Conservation (phyloP, 1,284 basidiomycete species). For the Wallemia mellicola region DNA sequence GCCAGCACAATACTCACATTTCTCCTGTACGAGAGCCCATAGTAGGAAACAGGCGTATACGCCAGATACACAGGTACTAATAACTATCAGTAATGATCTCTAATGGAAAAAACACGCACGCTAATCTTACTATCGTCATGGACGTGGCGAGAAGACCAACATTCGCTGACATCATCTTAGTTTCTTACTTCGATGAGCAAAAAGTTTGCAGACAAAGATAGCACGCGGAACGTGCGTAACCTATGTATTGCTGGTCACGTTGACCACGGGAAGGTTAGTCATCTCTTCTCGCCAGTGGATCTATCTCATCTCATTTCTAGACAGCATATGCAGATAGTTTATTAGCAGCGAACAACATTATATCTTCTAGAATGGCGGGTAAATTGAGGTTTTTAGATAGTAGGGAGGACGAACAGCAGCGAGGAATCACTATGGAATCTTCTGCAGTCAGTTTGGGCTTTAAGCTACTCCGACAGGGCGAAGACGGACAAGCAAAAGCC, state of each 20-base stretch:
- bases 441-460: conserved; percentile 49
- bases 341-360: conserved; percentile 90
- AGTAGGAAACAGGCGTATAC: conserved; percentile 1
- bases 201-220: neutral
- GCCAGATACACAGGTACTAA: neutral
- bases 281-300: neutral
- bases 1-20: neutral
- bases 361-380: conserved; percentile 75
- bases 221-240: neutral
- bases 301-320: conserved; percentile 13
- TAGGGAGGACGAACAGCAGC: conserved; percentile 84
- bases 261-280: conserved; percentile 10
- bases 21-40: neutral
- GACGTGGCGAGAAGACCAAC: neutral
- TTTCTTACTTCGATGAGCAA: neutral
- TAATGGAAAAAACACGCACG: neutral
- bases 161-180: neutral
- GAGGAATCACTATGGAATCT: conserved; percentile 97
- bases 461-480: conserved; percentile 29
- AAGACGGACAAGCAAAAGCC: conserved; percentile 8
- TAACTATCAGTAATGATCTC: neutral
- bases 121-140: neutral
- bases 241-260: conserved; percentile 6
- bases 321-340: conserved; percentile 85
- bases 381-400: conserved; percentile 89